Evolutionary conservation across 768 basidiomycete genomes (phyloP).

Genomic region (Neoboletus subvelutipes): DNA sequence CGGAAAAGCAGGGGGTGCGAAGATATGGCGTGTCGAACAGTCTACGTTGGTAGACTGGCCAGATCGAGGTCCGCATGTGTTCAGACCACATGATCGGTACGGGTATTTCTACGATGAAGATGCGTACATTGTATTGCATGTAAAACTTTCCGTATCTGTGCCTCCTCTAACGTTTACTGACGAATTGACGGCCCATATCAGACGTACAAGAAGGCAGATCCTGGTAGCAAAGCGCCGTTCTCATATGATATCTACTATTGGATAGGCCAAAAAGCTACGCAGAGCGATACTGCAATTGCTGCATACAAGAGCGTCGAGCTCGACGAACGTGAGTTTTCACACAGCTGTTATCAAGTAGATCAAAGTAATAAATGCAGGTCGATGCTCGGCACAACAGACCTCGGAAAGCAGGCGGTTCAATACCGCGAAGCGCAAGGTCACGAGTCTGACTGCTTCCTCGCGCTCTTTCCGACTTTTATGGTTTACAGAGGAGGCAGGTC

Average conservation of each 20-base stretch:
- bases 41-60: constrained; percentile 43
- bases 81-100: constrained; percentile 32
- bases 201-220: constrained; percentile 56
- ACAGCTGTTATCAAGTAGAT: background rate
- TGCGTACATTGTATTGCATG: constrained; percentile 64
- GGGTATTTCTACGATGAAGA: constrained; percentile 65
- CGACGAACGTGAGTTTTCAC: constrained; percentile 42
- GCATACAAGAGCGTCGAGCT: constrained; percentile 68
- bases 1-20: constrained; percentile 42
- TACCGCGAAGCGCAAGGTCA: constrained; percentile 61
- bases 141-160: constrained; percentile 26
- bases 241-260: constrained; percentile 66
- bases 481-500: constrained; percentile 37
- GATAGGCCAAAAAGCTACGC: constrained; percentile 57
- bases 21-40: constrained; percentile 61
- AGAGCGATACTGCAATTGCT: constrained; percentile 61
- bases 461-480: constrained; percentile 49
- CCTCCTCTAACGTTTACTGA: background rate
- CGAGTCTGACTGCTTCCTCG: constrained; percentile 52
- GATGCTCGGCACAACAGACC: constrained; percentile 7
- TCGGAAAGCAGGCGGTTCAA: constrained; percentile 55
- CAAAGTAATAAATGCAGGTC: background rate
- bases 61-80: constrained; percentile 4
- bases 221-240: constrained; percentile 35
- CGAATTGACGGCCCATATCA: constrained; percentile 21